Percentiles rank a stretch among this genome's conserved stretches.
phyloP scores from a whole-genome alignment of 768 basidiomycete species.

The Filobasidium floriforme region DNA sequence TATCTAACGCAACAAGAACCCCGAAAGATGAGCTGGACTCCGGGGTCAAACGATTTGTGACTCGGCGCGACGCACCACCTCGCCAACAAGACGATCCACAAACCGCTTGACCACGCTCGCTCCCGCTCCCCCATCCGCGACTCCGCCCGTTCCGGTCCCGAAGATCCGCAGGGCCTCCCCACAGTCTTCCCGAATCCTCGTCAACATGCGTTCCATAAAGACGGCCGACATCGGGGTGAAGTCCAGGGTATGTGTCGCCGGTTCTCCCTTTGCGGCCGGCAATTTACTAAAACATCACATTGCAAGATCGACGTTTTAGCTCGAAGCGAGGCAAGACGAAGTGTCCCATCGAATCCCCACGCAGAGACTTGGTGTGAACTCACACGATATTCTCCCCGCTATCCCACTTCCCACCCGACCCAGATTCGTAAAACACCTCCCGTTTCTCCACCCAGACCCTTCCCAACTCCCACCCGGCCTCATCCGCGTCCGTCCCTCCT shows the following conservation, averaged over 20 bases:
- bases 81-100: conserved; percentile 71
- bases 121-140: conserved; percentile 45
- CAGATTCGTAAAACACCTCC: conserved; percentile 76
- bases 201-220: conserved; percentile 67
- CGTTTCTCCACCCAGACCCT: conserved; percentile 93
- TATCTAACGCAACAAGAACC: conserved; percentile 51
- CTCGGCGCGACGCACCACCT: conserved; percentile 54
- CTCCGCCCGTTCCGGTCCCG: neutral
- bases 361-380: conserved; percentile 21
- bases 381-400: conserved; percentile 62
- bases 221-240: conserved; percentile 82
- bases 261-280: neutral
- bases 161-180: conserved; percentile 70
- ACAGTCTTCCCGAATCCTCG: conserved; percentile 65
- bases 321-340: no score
- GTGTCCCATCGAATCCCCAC: no score
- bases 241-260: conserved; percentile 54
- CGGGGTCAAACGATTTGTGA: neutral
- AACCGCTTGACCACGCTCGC: conserved; percentile 63
- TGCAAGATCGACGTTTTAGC: no score
- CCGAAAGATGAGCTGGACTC: neutral
- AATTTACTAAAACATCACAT: conserved; percentile 6
- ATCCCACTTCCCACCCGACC: conserved; percentile 59
- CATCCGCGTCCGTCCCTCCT: conserved; percentile 4
- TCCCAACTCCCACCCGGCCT: conserved; percentile 76